A percentile compares a stretch with the other conserved stretches of the same genome.
Evolutionary conservation across 208 protist species (phyloP).

Genomic region (Strigomonas oncopelti): DNA sequence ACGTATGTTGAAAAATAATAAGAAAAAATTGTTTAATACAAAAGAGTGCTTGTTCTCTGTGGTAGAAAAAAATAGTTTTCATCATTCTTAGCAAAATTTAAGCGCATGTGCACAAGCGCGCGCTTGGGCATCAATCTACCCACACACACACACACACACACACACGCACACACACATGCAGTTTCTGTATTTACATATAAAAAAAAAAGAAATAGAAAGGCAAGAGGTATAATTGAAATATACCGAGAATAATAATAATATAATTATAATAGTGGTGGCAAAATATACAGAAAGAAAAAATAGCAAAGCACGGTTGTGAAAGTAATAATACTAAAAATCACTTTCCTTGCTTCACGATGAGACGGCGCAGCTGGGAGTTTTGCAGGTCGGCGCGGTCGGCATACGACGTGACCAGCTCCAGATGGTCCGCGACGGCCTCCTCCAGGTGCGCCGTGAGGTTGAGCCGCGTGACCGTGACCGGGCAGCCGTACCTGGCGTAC

Average conservation of each 20-base stretch:
- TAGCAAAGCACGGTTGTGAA: background rate
- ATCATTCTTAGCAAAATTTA: background rate
- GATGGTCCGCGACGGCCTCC: conserved; percentile 53
- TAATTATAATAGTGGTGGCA: background rate
- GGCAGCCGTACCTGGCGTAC: conserved; percentile 71
- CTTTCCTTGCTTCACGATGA: conserved; percentile 27
- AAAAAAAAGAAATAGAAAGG: conserved; percentile 8
- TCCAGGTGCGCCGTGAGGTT: conserved; percentile 45
- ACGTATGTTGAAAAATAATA: background rate
- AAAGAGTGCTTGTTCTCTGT: background rate
- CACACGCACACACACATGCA: no score
- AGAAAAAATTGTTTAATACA: background rate
- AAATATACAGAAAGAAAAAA: background rate
- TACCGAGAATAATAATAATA: no score
- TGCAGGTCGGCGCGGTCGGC: conserved; percentile 64
- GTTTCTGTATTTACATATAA: conserved; percentile 5
- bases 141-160: no score
- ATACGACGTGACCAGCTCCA: conserved; percentile 64
- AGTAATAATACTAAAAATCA: background rate
- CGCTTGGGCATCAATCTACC: no score
- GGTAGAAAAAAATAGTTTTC: background rate
- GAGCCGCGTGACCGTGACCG: conserved; percentile 33
- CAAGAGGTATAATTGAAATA: no score
- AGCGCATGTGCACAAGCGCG: no score
- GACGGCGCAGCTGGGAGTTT: conserved; percentile 62